These are phyloP conservation scores for Vaccinium darrowii DNA, from an alignment of 148 eudicot species.

Conservation along the genomic window DNA sequence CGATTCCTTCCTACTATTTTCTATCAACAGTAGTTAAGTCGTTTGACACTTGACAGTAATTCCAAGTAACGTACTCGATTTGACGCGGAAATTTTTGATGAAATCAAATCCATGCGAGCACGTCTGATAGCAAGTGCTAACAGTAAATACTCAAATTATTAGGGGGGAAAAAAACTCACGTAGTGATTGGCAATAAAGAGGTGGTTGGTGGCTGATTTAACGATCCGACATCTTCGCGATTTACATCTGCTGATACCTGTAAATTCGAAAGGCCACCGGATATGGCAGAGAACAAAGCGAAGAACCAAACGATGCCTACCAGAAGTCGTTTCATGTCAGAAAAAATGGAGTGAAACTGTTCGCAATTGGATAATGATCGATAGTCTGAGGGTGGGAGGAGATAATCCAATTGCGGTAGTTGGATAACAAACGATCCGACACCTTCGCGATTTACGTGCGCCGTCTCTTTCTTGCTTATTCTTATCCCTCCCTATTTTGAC, in stretches of 20 bases:
- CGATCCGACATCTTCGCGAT: background rate
- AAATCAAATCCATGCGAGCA: background rate
- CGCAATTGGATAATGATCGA: no score
- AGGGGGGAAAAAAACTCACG: background rate
- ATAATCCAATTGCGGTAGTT: no score
- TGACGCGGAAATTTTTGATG: background rate
- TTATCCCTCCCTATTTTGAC: background rate
- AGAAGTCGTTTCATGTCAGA: conserved; percentile 6
- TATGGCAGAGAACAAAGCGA: conserved; percentile 15
- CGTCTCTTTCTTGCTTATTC: background rate
- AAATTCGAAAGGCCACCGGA: conserved; percentile 5
- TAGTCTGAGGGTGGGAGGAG: no score
- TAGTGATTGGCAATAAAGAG: conserved; percentile 13
- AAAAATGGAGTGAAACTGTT: background rate
- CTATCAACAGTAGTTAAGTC: background rate
- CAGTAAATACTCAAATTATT: background rate
- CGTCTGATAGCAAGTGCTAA: background rate
- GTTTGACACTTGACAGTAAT: background rate
- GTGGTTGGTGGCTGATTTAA: background rate
- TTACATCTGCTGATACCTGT: background rate
- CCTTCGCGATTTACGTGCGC: background rate
- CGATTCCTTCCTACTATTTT: conserved; percentile 6
- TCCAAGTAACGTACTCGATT: background rate
- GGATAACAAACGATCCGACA: background rate
- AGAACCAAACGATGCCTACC: background rate